These are phyloP conservation scores for Tardiomyces blankii DNA, from an alignment of 1,139 yeast species.

Conservation along the genomic window DNA sequence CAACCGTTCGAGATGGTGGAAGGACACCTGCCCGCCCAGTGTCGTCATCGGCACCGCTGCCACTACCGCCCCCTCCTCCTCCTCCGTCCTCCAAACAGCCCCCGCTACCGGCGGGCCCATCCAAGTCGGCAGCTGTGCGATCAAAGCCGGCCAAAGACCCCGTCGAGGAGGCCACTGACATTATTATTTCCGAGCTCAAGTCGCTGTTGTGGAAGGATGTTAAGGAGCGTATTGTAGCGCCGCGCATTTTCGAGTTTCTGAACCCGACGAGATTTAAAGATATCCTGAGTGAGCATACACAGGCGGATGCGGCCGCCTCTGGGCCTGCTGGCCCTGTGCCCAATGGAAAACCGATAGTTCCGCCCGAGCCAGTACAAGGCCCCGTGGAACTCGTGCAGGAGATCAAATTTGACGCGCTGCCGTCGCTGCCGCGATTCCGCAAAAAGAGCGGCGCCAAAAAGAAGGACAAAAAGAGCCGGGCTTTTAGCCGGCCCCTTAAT, in stretches of 20 bases:
- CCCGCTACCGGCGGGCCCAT: neutral
- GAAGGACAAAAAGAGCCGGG: neutral
- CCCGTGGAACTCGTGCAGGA: constrained; percentile 2
- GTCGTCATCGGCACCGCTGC: no score
- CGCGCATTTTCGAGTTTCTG: constrained; percentile 52
- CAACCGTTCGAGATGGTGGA: no score
- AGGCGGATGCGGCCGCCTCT: neutral
- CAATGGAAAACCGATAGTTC: neutral
- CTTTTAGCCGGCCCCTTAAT: constrained; percentile 45
- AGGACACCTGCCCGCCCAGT: no score
- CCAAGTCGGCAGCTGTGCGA: neutral
- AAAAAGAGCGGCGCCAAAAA: constrained; percentile 26
- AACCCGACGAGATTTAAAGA: constrained; percentile 51
- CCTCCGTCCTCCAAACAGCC: no score
- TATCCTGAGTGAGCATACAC: constrained; percentile 31
- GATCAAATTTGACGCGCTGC: constrained; percentile 10
- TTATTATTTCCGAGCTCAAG: constrained; percentile 53
- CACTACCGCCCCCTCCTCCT: no score
- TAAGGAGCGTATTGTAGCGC: constrained; percentile 64
- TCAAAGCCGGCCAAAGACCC: constrained; percentile 12
- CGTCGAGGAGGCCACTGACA: constrained; percentile 46
- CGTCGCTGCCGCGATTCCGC: constrained; percentile 39
- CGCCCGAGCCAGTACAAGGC: neutral
- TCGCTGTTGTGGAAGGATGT: constrained; percentile 59
- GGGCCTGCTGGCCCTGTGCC: neutral